Percentiles rank a stretch among this genome's conserved stretches.
These are phyloP conservation scores for Globisporangium alternatum DNA, from an alignment of 352 stramenopile genomes.

Conservation along the genomic window DNA sequence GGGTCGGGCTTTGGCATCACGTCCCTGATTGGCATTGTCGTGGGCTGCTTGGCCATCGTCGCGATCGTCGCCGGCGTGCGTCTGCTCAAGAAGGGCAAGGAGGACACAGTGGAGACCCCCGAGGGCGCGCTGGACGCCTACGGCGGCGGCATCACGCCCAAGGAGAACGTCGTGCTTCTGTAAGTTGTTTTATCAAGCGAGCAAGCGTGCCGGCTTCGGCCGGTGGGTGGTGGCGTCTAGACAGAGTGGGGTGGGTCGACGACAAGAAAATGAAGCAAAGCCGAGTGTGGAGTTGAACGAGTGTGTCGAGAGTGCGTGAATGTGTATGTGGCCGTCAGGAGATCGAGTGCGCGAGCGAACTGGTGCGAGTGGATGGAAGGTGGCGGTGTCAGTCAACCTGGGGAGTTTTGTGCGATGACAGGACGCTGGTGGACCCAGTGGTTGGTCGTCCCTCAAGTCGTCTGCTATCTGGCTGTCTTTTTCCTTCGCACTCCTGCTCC, in stretches of 20 bases:
- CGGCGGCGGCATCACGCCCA: slow-evolving; percentile 69
- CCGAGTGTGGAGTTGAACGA: slow-evolving; percentile 7
- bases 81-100: slow-evolving; percentile 65
- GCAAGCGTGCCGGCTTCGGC: slow-evolving; percentile 12
- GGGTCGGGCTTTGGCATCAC: slow-evolving; percentile 26
- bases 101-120: slow-evolving; percentile 45
- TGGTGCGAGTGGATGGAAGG: neutral
- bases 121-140: slow-evolving; percentile 47
- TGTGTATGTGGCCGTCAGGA: slow-evolving; percentile 9
- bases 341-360: neutral
- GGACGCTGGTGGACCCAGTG: neutral
- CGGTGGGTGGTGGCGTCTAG: neutral
- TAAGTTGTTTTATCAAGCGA: slow-evolving; percentile 49
- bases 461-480: neutral
- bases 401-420: slow-evolving; percentile 7
- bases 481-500: neutral
- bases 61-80: slow-evolving; percentile 63
- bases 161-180: slow-evolving; percentile 79
- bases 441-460: slow-evolving; percentile 2
- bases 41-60: slow-evolving; percentile 73
- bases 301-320: slow-evolving; percentile 10
- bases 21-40: slow-evolving; percentile 53
- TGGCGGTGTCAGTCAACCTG: neutral
- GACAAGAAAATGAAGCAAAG: slow-evolving; percentile 8
- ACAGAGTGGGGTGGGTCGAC: slow-evolving; percentile 15